phyloP scores from a whole-genome alignment of 176 grass and related monocot genomes.

The Leersia perrieri region DNA sequence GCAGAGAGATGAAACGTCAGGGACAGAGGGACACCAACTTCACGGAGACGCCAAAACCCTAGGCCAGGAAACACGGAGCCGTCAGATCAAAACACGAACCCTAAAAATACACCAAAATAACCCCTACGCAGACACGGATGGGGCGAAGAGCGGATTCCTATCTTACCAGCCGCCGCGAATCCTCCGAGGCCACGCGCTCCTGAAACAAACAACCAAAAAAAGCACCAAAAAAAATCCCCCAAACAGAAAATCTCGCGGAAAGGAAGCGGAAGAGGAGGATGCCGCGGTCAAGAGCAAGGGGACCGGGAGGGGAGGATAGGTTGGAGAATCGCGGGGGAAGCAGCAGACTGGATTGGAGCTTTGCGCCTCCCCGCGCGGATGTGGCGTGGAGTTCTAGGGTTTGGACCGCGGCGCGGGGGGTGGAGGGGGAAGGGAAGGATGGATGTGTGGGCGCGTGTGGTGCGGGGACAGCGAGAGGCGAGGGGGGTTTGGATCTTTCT shows the following conservation, averaged over 20 bases:
- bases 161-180: slow-evolving; percentile 41
- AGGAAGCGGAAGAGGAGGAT: slow-evolving; percentile 24
- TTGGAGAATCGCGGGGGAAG: slow-evolving; percentile 1
- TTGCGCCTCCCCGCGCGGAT: not conserved
- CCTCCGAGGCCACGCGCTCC: slow-evolving; percentile 19
- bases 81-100: slow-evolving; percentile 30
- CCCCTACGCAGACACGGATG: not conserved
- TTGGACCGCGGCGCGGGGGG: slow-evolving; percentile 26
- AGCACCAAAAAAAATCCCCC: slow-evolving; percentile 19
- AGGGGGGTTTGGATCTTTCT: not conserved
- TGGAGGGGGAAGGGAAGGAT: not conserved
- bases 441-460: slow-evolving; percentile 10
- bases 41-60: slow-evolving; percentile 40
- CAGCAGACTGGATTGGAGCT: not conserved
- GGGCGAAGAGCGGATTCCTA: not conserved
- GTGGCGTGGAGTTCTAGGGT: slow-evolving; percentile 37
- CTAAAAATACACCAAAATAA: slow-evolving; percentile 8
- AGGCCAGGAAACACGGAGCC: slow-evolving; percentile 24
- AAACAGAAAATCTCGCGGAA: slow-evolving; percentile 17
- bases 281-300: no score
- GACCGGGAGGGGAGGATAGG: not conserved
- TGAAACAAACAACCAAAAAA: slow-evolving; percentile 43
- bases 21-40: not conserved
- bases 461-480: not conserved
- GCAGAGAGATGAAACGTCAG: not conserved